Conservation (phyloP, 257 asterid genomes). For the Nicotiana paniculata region DNA sequence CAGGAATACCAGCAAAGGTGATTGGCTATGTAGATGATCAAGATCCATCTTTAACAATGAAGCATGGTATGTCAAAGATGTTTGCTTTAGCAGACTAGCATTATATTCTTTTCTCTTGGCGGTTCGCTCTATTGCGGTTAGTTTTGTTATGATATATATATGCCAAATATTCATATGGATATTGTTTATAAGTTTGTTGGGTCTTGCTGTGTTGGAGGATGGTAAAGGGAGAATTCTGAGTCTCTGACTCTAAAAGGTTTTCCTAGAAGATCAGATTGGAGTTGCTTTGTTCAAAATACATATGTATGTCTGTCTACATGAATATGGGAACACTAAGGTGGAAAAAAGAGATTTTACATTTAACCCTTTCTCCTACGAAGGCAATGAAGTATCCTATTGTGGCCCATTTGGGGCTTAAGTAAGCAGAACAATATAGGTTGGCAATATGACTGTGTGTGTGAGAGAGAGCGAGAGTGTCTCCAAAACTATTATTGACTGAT, state of each 20-base stretch:
- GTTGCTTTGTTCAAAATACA: neutral
- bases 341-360: neutral
- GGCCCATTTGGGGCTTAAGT: neutral
- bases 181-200: neutral
- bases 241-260: neutral
- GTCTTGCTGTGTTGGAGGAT: neutral
- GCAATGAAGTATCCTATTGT: neutral
- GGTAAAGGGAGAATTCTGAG: neutral
- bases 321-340: neutral
- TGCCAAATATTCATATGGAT: neutral
- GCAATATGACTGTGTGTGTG: neutral
- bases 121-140: neutral
- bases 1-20: slow-evolving; percentile 41
- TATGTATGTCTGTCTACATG: neutral
- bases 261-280: neutral
- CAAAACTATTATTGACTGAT: neutral
- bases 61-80: slow-evolving; percentile 29
- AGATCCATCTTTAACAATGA: slow-evolving; percentile 43
- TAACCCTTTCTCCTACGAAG: neutral
- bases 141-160: neutral
- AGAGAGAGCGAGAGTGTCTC: neutral
- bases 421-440: neutral
- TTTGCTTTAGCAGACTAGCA: neutral
- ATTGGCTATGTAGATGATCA: slow-evolving; percentile 40
- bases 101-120: neutral